These are phyloP conservation scores for Aspergillus sp. DNA, from an alignment of 2,329 filamentous ascomycete genomes.

Conservation along the genomic window DNA sequence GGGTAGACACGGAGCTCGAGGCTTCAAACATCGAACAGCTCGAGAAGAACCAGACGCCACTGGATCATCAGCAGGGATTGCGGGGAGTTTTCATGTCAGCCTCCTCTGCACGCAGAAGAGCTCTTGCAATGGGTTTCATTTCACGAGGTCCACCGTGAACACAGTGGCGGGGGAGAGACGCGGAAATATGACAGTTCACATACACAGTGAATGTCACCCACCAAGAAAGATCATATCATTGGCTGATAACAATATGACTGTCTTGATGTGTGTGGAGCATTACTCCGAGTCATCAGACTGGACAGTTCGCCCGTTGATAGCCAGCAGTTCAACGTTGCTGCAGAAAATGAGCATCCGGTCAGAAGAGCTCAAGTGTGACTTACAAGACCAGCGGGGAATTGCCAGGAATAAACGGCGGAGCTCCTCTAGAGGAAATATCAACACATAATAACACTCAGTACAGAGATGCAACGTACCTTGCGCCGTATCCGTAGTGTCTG, in stretches of 20 bases:
- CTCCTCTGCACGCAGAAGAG: too few relatives aligned
- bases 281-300: constrained; percentile 7
- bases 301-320: constrained; percentile 4
- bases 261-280: not conserved
- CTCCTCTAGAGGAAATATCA: constrained; percentile 6
- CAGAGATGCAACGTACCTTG: constrained; percentile 1
- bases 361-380: not conserved
- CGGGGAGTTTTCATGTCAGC: too few relatives aligned
- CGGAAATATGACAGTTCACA: too few relatives aligned
- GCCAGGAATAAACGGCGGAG: constrained; percentile 20
- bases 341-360: not conserved
- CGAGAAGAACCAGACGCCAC: not conserved
- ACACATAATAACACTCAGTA: too few relatives aligned
- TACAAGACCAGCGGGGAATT: constrained; percentile 22
- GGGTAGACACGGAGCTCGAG: not conserved
- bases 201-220: too few relatives aligned
- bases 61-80: not conserved
- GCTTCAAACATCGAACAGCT: too few relatives aligned
- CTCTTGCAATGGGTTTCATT: too few relatives aligned
- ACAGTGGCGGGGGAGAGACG: too few relatives aligned
- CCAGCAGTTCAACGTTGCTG: constrained; percentile 9
- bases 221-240: too few relatives aligned
- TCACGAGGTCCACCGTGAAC: too few relatives aligned
- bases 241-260: too few relatives aligned
- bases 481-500: constrained; percentile 21